Percentiles rank a stretch among this genome's conserved stretches.
These are phyloP conservation scores for Populus hybrid DNA, from an alignment of 441 rosid genomes.

Conservation along the genomic window DNA sequence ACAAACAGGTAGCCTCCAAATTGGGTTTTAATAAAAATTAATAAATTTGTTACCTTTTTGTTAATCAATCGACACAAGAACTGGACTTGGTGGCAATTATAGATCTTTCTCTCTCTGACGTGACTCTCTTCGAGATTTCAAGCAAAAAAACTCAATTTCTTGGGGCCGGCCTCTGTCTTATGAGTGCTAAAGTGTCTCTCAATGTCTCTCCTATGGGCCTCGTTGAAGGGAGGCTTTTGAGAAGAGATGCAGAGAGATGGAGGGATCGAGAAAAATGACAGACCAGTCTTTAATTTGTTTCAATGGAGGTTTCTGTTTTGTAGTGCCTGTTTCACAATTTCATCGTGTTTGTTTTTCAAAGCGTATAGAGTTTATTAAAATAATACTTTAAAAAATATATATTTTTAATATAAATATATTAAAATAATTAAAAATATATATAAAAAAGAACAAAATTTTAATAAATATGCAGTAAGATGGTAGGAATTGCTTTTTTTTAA, in stretches of 20 bases:
- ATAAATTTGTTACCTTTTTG: not conserved
- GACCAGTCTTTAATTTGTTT: not conserved
- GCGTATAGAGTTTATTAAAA: no score
- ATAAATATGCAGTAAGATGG: no score
- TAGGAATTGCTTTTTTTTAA: no score
- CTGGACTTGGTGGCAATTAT: not conserved
- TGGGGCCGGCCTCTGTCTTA: not conserved
- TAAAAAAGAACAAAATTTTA: no score
- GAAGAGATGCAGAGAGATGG: not conserved
- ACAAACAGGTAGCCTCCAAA: constrained; percentile 13
- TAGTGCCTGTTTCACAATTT: no score
- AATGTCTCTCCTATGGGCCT: not conserved
- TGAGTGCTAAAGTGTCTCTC: not conserved
- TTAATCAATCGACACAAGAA: not conserved
- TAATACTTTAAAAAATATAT: no score
- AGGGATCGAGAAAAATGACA: not conserved
- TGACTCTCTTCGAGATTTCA: not conserved
- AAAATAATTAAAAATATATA: no score
- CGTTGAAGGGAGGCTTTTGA: not conserved
- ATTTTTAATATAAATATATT: no score
- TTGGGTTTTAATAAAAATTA: not conserved
- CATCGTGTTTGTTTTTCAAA: no score
- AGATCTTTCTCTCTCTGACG: not conserved
- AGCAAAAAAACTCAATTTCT: not conserved
- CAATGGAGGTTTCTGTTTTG: not conserved